Evolutionary conservation across 2,329 filamentous ascomycete species (phyloP).

Genomic region (Colletotrichum karsti): DNA sequence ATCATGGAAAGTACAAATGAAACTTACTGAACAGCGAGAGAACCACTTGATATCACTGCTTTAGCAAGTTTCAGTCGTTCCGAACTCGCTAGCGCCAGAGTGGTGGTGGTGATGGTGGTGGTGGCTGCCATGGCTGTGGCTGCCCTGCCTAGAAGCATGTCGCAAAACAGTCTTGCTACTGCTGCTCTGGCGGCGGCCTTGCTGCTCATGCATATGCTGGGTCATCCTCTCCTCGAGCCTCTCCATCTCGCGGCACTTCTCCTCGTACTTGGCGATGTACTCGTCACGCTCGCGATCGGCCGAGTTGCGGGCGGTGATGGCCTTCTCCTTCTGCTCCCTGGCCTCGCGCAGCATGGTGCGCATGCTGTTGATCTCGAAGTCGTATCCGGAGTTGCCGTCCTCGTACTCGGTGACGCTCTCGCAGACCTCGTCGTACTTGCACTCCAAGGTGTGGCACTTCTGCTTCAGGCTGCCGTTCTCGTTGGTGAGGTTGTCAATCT

Average conservation of each 20-base stretch:
- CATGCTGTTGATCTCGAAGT: slow-evolving; percentile 16
- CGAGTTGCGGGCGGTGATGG: slow-evolving; percentile 12
- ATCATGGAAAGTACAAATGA: too few relatives aligned
- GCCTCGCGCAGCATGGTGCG: slow-evolving; percentile 18
- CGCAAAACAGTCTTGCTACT: not conserved
- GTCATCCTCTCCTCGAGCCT: slow-evolving; percentile 21
- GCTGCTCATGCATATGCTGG: slow-evolving; percentile 12
- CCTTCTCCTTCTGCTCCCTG: slow-evolving; percentile 23
- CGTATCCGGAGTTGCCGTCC: slow-evolving; percentile 18
- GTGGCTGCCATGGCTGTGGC: not conserved
- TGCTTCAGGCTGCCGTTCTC: slow-evolving; percentile 5
- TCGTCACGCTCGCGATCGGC: slow-evolving; percentile 21
- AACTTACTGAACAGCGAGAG: too few relatives aligned
- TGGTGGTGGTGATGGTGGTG: not conserved
- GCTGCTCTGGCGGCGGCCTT: not conserved
- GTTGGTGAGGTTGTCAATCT: slow-evolving; percentile 6
- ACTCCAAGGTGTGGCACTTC: slow-evolving; percentile 22
- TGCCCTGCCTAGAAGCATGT: not conserved
- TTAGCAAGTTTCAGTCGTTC: too few relatives aligned
- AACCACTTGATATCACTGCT: too few relatives aligned
- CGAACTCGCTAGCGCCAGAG: too few relatives aligned
- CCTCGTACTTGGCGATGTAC: not conserved
- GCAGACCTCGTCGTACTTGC: slow-evolving; percentile 14
- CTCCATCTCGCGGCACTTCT: slow-evolving; percentile 22
- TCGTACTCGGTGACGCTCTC: slow-evolving; percentile 25